These are phyloP conservation scores for Salix koriyanagi DNA, from an alignment of 345 rosid genomes.

Conservation along the genomic window DNA sequence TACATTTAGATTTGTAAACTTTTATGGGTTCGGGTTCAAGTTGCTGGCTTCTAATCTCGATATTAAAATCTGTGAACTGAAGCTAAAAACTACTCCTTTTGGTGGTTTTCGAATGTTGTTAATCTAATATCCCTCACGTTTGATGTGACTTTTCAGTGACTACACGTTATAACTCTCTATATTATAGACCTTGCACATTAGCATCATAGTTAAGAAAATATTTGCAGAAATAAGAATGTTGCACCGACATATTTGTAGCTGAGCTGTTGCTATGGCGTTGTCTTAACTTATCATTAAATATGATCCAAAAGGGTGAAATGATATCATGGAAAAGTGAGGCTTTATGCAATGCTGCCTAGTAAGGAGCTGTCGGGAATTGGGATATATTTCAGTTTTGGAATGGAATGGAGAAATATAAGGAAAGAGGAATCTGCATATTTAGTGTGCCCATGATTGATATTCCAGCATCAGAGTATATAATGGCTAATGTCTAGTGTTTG, in stretches of 20 bases:
- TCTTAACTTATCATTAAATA: background rate
- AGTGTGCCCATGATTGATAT: background rate
- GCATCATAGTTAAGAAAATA: background rate
- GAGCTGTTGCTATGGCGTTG: background rate
- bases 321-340: background rate
- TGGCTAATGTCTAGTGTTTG: background rate
- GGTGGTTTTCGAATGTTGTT: background rate
- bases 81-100: background rate
- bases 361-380: background rate
- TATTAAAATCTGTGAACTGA: background rate
- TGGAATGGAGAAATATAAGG: background rate
- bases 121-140: background rate
- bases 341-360: constrained; percentile 5
- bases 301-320: background rate
- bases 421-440: background rate
- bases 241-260: background rate
- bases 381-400: background rate
- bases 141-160: background rate
- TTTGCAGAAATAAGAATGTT: background rate
- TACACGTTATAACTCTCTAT: background rate
- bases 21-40: constrained; percentile 10
- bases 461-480: background rate
- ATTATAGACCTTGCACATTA: background rate
- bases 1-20: background rate
- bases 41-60: constrained; percentile 3